Percentiles rank a stretch among this genome's conserved stretches.
These are phyloP conservation scores for Rhodamnia argentea DNA, from an alignment of 345 rosid genomes.

Conservation along the genomic window DNA sequence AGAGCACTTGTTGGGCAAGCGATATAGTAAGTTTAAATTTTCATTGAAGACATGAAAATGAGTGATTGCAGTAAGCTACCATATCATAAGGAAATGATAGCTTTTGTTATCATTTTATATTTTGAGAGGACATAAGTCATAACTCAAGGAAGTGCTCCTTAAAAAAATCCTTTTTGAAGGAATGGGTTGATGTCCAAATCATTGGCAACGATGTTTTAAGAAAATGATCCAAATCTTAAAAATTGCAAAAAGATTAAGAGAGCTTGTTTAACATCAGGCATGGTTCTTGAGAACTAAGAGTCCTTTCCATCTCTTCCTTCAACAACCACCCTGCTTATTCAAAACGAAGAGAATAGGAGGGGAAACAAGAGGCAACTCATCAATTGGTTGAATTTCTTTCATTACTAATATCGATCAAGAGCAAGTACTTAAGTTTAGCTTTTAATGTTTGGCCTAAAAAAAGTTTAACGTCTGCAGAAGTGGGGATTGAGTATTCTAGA, in stretches of 20 bases:
- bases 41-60: neutral
- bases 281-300: neutral
- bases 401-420: neutral
- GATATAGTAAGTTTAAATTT: neutral
- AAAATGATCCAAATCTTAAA: neutral
- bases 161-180: neutral
- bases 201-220: neutral
- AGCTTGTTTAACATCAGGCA: constrained; percentile 10
- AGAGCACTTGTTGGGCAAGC: neutral
- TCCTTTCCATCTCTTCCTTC: neutral
- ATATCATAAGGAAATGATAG: neutral
- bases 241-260: neutral
- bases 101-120: neutral
- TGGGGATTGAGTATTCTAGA: neutral
- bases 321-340: neutral
- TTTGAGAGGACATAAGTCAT: neutral
- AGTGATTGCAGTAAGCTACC: neutral
- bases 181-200: neutral
- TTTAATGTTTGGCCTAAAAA: neutral
- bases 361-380: neutral
- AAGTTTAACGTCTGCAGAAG: neutral
- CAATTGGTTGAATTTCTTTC: neutral
- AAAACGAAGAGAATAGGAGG: neutral
- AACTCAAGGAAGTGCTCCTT: neutral
- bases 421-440: neutral